Base-by-base conservation (phyloP, 2,329 filamentous ascomycete species). In the Malbranchea cinnamomea region DNA sequence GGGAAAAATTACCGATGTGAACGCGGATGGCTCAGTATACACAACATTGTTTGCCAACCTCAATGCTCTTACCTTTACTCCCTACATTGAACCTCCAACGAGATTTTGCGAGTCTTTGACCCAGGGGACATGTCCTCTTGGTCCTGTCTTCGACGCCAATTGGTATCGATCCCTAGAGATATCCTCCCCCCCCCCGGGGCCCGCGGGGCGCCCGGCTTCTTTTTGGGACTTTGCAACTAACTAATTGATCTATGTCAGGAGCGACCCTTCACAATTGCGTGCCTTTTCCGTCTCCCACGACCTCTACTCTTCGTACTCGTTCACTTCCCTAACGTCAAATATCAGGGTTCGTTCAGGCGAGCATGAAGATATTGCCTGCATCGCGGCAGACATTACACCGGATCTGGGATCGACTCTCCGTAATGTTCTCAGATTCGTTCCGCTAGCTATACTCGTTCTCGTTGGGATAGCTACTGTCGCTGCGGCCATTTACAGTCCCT, bases 401-500 rank as follows among this genome's bases (percentile, higher is more conserved):
- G 77, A 80, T 42, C 62, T 98, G 4, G 84, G 85, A 4, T 49
- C 56, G 6, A 58, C 54, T n/a, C 57, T 92, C 20, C 65, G 68
- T n/a, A 71, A 68, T 53, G 62, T 81, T 24, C 53, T 93, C 27
- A 71, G 67, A 32, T 89, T 80, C 49, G 54, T 93, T 4, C 87
- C 89, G 1, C 65, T 87, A 14, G 62, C 78, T 3, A 71, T 94
- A 14, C 64, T 98, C 18, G 59, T 87, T 2, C 63, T 87, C 23
- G 81, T 91, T 26, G 89, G 74, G 2, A 54, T 84, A 34, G 83
- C 85, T 9, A 93, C 87, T 5, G 62, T 85, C 20, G 74, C 83
- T 41, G 84, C 89, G 2, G 80, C 74, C 28, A 81, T 91, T 21
- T 87, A 74, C 49, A 94, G 85, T 47, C 89, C 89, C 0, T 98